These are phyloP conservation scores for Hymenoscyphus fraxineus DNA, from an alignment of 2,329 filamentous ascomycete genomes.

Conservation along the genomic window DNA sequence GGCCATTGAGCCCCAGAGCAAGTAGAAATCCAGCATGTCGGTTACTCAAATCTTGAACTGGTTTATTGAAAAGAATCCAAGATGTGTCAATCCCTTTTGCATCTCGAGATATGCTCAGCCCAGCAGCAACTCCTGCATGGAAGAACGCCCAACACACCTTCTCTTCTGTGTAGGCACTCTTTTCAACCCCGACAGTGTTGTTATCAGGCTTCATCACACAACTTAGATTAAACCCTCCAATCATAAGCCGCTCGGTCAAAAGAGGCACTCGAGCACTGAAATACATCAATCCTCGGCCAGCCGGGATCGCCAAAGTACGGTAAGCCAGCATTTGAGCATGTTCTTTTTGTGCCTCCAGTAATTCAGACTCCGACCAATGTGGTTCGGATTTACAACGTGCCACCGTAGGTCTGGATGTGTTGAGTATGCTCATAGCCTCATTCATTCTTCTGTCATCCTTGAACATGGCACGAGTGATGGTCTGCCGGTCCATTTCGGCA, in stretches of 20 bases:
- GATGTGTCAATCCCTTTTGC: constrained; percentile 95
- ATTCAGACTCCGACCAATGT: constrained; percentile 78
- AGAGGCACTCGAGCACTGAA: constrained; percentile 85
- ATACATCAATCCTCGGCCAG: constrained; percentile 81
- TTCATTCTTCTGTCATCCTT: constrained; percentile 84
- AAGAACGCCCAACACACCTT: constrained; percentile 99
- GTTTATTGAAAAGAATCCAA: constrained; percentile 98
- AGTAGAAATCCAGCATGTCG: constrained; percentile 93
- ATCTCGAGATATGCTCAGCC: constrained; percentile 81
- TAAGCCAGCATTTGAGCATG: constrained; percentile 82
- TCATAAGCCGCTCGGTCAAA: constrained; percentile 85
- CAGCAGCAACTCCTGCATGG: constrained; percentile 91
- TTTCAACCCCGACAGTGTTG: constrained; percentile 90
- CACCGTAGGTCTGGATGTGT: constrained; percentile 74
- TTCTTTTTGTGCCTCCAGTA: constrained; percentile 89
- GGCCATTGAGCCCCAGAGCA: constrained; percentile 87
- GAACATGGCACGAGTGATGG: constrained; percentile 83
- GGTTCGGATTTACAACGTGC: constrained; percentile 73
- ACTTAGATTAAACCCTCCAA: constrained; percentile 86
- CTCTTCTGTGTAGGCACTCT: constrained; percentile 82
- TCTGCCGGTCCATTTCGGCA: constrained; percentile 77
- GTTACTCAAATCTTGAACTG: constrained; percentile 79
- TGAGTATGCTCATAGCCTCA: constrained; percentile 81
- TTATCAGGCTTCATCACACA: constrained; percentile 90
- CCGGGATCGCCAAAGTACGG: constrained; percentile 82